Conservation (phyloP, 108 stramenopile genomes). For the Nitzschia sp. region DNA sequence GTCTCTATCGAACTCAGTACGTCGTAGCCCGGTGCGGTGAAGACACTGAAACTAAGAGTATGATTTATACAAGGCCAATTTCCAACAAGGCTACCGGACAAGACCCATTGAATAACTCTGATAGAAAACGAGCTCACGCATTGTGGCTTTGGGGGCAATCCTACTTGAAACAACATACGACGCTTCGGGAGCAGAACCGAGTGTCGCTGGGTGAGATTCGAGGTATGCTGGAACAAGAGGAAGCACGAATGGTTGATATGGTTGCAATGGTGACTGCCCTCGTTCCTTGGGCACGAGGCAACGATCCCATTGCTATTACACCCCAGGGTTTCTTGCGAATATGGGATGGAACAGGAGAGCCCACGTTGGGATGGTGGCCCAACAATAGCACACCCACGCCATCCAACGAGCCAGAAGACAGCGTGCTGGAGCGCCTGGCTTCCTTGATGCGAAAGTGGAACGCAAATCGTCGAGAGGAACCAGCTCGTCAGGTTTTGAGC, state of each 20-base stretch:
- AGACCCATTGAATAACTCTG: conserved; percentile 11
- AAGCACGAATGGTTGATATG: conserved; percentile 53
- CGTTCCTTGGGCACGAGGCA: conserved; percentile 27
- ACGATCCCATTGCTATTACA: not conserved
- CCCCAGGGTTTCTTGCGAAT: conserved; percentile 70
- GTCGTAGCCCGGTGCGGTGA: conserved; percentile 28
- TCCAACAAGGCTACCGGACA: not conserved
- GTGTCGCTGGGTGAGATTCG: conserved; percentile 29
- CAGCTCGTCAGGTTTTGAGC: not conserved
- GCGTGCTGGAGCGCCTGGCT: conserved; percentile 38
- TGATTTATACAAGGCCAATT: not conserved
- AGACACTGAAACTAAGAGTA: not conserved
- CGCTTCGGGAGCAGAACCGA: conserved; percentile 33
- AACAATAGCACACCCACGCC: conserved; percentile 46
- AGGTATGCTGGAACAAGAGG: conserved; percentile 34
- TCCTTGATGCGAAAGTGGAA: not conserved
- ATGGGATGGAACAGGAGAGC: conserved; percentile 85
- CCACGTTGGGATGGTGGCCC: conserved; percentile 68
- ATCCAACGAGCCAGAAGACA: conserved; percentile 45
- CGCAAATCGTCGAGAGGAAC: not conserved
- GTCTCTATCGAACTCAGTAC: conserved; percentile 31
- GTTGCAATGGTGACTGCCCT: conserved; percentile 69
- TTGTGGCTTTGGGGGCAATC: conserved; percentile 77
- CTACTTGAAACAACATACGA: conserved; percentile 47
- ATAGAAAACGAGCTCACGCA: conserved; percentile 23